Percentiles rank a stretch among this genome's conserved stretches.
Evolutionary conservation across 139 green algal species (phyloP).

Genomic region (Chlamydomonas sphaeroides): DNA sequence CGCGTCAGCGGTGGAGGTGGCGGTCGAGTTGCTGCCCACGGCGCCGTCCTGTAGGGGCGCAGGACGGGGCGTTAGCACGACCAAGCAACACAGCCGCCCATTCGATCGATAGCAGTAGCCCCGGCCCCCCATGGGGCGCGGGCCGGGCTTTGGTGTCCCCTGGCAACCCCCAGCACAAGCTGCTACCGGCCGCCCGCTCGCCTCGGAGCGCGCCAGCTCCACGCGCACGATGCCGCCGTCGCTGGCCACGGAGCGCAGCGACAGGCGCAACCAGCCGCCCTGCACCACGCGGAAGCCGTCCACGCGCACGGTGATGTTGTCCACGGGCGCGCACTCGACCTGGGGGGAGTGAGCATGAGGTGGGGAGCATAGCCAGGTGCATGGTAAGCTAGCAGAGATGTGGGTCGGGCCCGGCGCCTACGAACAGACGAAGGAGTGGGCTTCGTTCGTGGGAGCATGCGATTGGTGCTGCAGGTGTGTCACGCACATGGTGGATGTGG

Average conservation of each 20-base stretch:
- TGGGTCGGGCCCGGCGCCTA: too few relatives aligned
- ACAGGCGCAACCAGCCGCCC: constrained; percentile 30
- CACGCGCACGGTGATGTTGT: constrained; percentile 39
- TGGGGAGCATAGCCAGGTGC: not conserved
- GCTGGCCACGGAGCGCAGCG: constrained; percentile 14
- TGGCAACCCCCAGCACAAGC: too few relatives aligned
- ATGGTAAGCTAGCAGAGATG: not conserved
- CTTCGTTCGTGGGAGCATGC: too few relatives aligned
- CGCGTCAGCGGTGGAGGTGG: not conserved
- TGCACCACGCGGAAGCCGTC: constrained; percentile 27
- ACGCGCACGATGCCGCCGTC: constrained; percentile 10
- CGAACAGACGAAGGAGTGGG: too few relatives aligned
- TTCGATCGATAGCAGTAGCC: too few relatives aligned
- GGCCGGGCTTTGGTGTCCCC: too few relatives aligned
- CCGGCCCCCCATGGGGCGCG: too few relatives aligned
- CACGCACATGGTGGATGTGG: too few relatives aligned
- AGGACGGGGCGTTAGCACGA: not conserved
- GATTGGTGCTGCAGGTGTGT: too few relatives aligned
- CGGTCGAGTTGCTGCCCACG: constrained; percentile 22
- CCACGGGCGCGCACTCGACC: constrained; percentile 31
- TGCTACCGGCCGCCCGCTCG: too few relatives aligned
- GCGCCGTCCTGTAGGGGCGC: constrained; percentile 1
- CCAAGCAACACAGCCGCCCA: not conserved
- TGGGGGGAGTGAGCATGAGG: not conserved
- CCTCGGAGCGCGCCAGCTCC: constrained; percentile 20